These are phyloP conservation scores for Picea sitchensis DNA, from an alignment of 75 land plant genomes.

Conservation along the genomic window DNA sequence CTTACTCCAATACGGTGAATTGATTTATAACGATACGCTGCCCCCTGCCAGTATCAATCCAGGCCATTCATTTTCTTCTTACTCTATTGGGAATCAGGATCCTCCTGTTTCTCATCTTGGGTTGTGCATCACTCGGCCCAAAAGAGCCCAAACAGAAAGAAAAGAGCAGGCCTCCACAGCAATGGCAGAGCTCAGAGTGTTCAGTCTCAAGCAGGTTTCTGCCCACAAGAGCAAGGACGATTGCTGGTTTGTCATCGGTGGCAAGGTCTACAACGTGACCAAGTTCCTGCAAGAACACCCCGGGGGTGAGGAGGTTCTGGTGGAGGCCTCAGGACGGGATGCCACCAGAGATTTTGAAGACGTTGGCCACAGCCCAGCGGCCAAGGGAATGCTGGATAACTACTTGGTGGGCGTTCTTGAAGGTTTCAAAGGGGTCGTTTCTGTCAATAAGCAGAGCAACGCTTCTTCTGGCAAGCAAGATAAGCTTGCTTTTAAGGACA, in stretches of 20 bases:
- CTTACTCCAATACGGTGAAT: no score
- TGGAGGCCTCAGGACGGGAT: conserved; percentile 31
- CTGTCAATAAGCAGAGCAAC: conserved; percentile 11
- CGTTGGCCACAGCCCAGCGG: conserved; percentile 27
- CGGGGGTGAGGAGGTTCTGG: conserved; percentile 33
- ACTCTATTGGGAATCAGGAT: no score
- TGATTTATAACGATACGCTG: no score
- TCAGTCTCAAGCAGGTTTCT: conserved; percentile 21
- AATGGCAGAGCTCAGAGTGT: neutral
- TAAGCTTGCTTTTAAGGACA: conserved; percentile 19
- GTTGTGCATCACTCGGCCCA: no score
- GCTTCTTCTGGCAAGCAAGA: neutral
- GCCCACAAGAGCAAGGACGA: conserved; percentile 32
- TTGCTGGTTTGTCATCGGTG: conserved; percentile 50
- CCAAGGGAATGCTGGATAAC: conserved; percentile 16
- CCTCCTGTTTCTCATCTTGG: no score
- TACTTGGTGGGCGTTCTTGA: conserved; percentile 22
- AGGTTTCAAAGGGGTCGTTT: neutral
- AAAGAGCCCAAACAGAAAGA: no score
- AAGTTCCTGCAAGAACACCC: conserved; percentile 36
- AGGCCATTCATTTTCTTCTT: no score
- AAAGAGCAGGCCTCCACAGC: no score
- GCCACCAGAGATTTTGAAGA: conserved; percentile 31
- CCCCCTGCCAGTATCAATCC: no score
- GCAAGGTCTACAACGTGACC: conserved; percentile 39